Conservation (phyloP, 441 rosid genomes). For the Rhodomyrtus psidioides region DNA sequence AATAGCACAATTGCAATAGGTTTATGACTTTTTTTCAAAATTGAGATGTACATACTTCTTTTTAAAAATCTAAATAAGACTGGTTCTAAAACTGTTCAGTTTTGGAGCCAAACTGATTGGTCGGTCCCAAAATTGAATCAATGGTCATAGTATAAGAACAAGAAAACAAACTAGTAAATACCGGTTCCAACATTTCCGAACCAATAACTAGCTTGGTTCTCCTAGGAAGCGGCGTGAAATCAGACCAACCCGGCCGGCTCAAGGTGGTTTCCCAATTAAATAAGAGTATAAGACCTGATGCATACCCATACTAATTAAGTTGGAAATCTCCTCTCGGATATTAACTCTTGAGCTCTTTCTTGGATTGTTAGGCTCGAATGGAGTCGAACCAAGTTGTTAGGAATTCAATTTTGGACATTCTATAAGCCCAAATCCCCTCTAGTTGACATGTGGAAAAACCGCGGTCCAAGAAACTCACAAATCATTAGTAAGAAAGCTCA, state of each 20-base stretch:
- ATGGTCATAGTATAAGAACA: background rate
- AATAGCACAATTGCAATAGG: no score
- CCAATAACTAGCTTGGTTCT: background rate
- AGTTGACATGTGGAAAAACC: background rate
- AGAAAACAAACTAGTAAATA: background rate
- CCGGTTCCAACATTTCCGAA: background rate
- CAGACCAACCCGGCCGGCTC: accelerated
- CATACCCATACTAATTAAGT: background rate
- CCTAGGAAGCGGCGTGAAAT: background rate
- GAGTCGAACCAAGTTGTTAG: background rate
- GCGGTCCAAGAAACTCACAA: background rate
- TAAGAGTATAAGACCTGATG: accelerated
- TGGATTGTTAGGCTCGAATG: background rate
- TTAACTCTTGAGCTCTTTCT: background rate
- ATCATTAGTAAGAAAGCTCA: background rate
- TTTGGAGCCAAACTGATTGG: no score
- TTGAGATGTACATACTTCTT: background rate
- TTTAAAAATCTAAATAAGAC: no score
- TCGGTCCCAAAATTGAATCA: no score
- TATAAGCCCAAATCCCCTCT: background rate
- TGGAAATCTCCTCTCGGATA: background rate
- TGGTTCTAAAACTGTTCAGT: no score
- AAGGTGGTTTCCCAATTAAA: background rate
- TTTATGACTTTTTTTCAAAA: background rate
- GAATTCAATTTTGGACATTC: background rate